Conservation (phyloP, 2,329 filamentous ascomycete species). For the Cytospora piceicola region DNA sequence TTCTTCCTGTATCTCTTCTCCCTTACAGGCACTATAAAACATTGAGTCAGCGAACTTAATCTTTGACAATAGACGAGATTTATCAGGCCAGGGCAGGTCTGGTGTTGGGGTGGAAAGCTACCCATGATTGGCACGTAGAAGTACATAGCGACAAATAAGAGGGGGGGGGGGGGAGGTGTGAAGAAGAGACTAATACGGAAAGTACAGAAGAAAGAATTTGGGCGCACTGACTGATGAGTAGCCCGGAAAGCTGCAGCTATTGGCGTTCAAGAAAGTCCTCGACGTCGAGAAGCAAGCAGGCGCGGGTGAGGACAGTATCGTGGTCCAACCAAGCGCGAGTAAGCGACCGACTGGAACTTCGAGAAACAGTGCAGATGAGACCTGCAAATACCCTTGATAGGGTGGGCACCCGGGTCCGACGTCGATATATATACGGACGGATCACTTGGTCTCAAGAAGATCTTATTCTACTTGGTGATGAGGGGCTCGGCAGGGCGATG, state of each 20-base stretch:
- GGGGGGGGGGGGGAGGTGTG: neutral
- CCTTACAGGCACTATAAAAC: conserved; percentile 17
- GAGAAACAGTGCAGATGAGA: conserved; percentile 8
- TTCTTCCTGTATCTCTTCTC: conserved; percentile 42
- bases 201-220: neutral
- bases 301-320: conserved; percentile 4
- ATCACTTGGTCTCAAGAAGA: neutral
- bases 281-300: conserved; percentile 16
- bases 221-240: conserved; percentile 27
- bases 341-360: conserved; percentile 12
- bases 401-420: conserved; percentile 1
- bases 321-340: conserved; percentile 12
- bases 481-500: conserved; percentile 6
- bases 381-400: neutral
- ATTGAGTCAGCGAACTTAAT: conserved; percentile 4
- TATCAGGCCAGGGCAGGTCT: neutral
- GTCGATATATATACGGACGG: conserved; percentile 15
- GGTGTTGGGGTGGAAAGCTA: conserved; percentile 11
- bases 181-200: neutral
- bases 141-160: conserved; percentile 20
- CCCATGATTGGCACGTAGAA: conserved; percentile 27
- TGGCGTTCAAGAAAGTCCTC: conserved; percentile 11
- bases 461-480: conserved; percentile 1
- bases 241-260: conserved; percentile 15
- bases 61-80: neutral